Percentiles rank a stretch among this genome's conserved stretches.
Conservation (phyloP, 2,329 filamentous ascomycete genomes). For the Claviceps sp. region DNA sequence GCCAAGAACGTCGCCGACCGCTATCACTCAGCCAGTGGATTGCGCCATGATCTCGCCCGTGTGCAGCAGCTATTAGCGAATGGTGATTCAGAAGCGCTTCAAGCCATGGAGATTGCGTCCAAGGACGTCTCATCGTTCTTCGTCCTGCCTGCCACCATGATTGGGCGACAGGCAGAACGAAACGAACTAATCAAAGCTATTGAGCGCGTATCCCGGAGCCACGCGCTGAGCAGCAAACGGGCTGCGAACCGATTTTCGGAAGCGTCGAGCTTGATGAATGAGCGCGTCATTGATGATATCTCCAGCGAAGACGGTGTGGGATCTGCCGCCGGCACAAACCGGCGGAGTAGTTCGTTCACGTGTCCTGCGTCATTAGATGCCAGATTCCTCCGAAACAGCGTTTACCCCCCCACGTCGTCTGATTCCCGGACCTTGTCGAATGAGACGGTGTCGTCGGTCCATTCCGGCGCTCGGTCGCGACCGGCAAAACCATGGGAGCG, state of each 20-base stretch:
- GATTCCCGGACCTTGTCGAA: constrained; percentile 28
- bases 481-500: constrained; percentile 36
- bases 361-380: constrained; percentile 29
- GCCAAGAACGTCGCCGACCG: constrained; percentile 77
- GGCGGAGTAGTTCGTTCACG: constrained; percentile 35
- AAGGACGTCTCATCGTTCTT: constrained; percentile 89
- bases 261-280: constrained; percentile 38
- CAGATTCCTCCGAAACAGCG: constrained; percentile 23
- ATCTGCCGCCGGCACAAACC: constrained; percentile 38
- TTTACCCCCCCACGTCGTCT: constrained; percentile 27
- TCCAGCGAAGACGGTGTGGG: constrained; percentile 46
- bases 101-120: constrained; percentile 63
- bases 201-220: constrained; percentile 58
- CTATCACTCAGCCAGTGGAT: constrained; percentile 78
- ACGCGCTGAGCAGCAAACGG: constrained; percentile 33
- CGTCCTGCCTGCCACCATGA: constrained; percentile 67
- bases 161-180: constrained; percentile 64
- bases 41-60: constrained; percentile 66
- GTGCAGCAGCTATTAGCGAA: constrained; percentile 63
- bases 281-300: constrained; percentile 35
- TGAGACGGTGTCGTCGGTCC: constrained; percentile 33
- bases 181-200: constrained; percentile 60
- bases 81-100: constrained; percentile 58
- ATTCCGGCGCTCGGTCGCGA: constrained; percentile 26
- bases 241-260: constrained; percentile 36